A percentile compares a stretch with the other conserved stretches of the same genome.
phyloP scores from a whole-genome alignment of 176 grass and related monocot species.

The Juncus effusus region DNA sequence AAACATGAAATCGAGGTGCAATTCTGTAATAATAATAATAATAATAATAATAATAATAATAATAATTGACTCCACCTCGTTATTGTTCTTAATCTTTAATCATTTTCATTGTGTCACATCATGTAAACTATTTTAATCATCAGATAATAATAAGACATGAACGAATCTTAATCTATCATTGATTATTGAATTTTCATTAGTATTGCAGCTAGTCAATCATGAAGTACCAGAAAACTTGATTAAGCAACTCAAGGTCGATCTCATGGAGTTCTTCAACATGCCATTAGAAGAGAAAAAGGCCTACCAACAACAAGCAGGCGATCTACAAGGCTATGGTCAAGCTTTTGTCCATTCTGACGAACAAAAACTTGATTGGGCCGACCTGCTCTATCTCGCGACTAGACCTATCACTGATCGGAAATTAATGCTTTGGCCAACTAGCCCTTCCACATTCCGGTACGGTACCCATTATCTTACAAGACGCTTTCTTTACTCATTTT shows the following conservation, averaged over 20 bases:
- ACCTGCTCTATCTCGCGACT: conserved; percentile 25
- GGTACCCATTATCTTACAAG: too few species aligned
- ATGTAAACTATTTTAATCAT: too few species aligned
- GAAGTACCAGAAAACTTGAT: conserved; percentile 41
- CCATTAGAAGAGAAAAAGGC: conserved; percentile 35
- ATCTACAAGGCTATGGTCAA: conserved; percentile 53
- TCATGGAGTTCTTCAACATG: conserved; percentile 37
- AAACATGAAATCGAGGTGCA: neutral
- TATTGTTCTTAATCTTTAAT: too few species aligned
- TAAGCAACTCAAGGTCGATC: conserved; percentile 25
- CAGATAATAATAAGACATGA: too few species aligned
- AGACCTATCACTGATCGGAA: conserved; percentile 32
- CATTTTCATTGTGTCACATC: too few species aligned
- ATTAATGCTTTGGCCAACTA: conserved; percentile 41
- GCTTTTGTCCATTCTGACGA: conserved; percentile 32
- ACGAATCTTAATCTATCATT: too few species aligned
- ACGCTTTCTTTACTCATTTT: too few species aligned
- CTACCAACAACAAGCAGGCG: conserved; percentile 25
- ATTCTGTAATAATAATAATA: too few species aligned
- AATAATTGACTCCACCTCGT: too few species aligned
- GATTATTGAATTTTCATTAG: too few species aligned
- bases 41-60: too few species aligned
- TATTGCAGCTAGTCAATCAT: conserved; percentile 44
- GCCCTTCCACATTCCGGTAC: conserved; percentile 45
- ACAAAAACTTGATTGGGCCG: conserved; percentile 62